Conservation (phyloP, 352 stramenopile genomes). For the Phytophthora cactorum region DNA sequence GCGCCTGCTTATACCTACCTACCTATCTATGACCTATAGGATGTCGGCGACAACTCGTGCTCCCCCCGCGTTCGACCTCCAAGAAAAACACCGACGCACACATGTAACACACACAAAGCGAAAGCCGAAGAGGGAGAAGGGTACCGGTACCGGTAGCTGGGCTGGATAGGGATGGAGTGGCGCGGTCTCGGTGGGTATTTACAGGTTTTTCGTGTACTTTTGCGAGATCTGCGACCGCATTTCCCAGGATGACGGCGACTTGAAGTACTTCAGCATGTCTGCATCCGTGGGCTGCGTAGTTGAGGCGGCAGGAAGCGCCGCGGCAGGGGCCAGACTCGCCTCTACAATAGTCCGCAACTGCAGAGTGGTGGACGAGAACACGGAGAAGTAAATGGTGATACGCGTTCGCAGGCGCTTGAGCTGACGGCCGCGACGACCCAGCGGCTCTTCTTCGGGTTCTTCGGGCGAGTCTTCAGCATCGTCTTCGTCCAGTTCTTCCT, state of each 20-base stretch:
- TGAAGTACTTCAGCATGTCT: constrained; percentile 78
- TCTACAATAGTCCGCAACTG: constrained; percentile 73
- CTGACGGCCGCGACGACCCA: constrained; percentile 28
- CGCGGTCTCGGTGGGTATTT: constrained; percentile 20
- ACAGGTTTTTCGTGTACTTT: constrained; percentile 62
- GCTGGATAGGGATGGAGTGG: constrained; percentile 13
- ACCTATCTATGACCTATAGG: constrained; percentile 32
- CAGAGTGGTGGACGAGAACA: constrained; percentile 51
- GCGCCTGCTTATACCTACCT: constrained; percentile 27
- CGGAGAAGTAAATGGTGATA: constrained; percentile 70
- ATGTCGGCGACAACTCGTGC: constrained; percentile 15
- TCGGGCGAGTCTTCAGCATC: constrained; percentile 42
- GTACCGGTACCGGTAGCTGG: neutral
- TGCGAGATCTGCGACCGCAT: constrained; percentile 67
- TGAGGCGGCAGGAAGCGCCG: constrained; percentile 19
- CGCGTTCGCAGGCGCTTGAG: constrained; percentile 53
- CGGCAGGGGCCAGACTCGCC: constrained; percentile 53
- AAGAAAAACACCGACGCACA: constrained; percentile 31
- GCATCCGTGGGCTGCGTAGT: constrained; percentile 49
- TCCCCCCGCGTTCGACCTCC: constrained; percentile 3
- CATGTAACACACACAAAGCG: constrained; percentile 18
- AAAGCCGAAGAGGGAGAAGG: constrained; percentile 16
- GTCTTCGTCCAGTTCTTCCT: constrained; percentile 49
- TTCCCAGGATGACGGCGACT: constrained; percentile 74
- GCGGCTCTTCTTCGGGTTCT: constrained; percentile 59